Percentiles rank a stretch among this genome's conserved stretches.
These are phyloP conservation scores for Nicotiana tabacum DNA, from an alignment of 257 asterid genomes.

Conservation along the genomic window DNA sequence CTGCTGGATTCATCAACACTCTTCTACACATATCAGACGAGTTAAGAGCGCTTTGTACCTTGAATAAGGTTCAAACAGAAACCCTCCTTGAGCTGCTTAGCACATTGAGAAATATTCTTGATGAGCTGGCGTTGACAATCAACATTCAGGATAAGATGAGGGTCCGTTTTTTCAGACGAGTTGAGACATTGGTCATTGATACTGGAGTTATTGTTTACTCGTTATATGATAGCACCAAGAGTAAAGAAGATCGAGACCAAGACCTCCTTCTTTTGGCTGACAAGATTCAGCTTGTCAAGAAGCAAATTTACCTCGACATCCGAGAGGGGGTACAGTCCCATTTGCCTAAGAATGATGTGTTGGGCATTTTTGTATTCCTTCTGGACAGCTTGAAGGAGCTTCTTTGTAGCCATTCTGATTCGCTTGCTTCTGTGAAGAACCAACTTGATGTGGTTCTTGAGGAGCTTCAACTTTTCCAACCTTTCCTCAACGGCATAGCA, in stretches of 20 bases:
- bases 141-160: not conserved
- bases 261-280: not conserved
- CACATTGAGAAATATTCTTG: not conserved
- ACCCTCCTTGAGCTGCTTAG: not conserved
- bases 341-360: constrained; percentile 4
- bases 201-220: not conserved
- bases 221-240: rapidly evolving
- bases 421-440: no score
- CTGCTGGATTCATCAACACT: not conserved
- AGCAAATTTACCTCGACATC: not conserved
- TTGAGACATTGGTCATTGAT: not conserved
- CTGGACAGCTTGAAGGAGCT: not conserved
- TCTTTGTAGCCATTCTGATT: no score
- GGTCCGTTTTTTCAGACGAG: not conserved
- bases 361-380: not conserved
- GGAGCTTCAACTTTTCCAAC: no score
- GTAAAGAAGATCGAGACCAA: not conserved
- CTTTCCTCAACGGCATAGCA: no score
- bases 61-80: not conserved
- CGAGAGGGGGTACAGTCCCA: not conserved
- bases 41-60: not conserved
- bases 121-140: not conserved
- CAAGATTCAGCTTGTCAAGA: not conserved
- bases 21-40: not conserved
- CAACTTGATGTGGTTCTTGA: no score